Evolutionary conservation across 352 stramenopile genomes (phyloP).

Genomic region (Elongisporangium prolatum): DNA sequence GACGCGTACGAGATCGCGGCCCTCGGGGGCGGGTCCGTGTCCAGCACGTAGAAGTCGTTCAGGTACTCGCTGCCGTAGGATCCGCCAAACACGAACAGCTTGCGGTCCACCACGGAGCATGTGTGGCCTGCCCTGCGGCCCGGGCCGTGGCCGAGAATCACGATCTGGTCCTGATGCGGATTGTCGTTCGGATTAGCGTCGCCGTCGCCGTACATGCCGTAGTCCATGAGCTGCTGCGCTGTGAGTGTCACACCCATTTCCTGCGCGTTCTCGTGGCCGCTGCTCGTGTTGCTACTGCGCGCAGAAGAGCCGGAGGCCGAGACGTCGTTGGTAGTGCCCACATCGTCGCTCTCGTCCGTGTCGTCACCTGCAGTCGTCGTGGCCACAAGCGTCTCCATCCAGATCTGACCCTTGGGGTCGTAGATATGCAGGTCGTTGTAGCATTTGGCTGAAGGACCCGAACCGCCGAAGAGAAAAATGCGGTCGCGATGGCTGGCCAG

Average conservation of each 20-base stretch:
- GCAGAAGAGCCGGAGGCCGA: no score
- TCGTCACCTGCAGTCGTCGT: slow-evolving; percentile 2
- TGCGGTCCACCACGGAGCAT: slow-evolving; percentile 90
- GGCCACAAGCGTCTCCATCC: slow-evolving; percentile 58
- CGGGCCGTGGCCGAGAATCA: slow-evolving; percentile 83
- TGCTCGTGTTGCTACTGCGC: no score
- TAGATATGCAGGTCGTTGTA: slow-evolving; percentile 96
- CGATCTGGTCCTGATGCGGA: slow-evolving; percentile 60
- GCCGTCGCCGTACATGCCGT: slow-evolving; percentile 16
- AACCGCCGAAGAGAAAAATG: slow-evolving; percentile 95
- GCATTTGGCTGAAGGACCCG: slow-evolving; percentile 90
- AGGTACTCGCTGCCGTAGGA: slow-evolving; percentile 91
- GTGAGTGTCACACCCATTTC: slow-evolving; percentile 22
- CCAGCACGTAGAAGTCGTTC: slow-evolving; percentile 93
- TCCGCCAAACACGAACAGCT: slow-evolving; percentile 94
- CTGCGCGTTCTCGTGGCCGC: no score
- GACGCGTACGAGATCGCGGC: slow-evolving; percentile 79
- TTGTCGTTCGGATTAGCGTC: slow-evolving; percentile 70
- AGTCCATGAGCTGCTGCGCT: slow-evolving; percentile 18
- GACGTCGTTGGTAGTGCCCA: slow-evolving; percentile 17
- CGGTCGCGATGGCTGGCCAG: slow-evolving; percentile 88
- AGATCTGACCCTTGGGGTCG: slow-evolving; percentile 48
- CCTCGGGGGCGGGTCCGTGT: slow-evolving; percentile 89
- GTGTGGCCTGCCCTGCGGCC: slow-evolving; percentile 92
- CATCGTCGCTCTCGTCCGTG: slow-evolving; percentile 34